Percentiles rank a stretch among this genome's conserved stretches.
These are phyloP conservation scores for Tetrahymena elliotti DNA, from an alignment of 73 alveolate species.

Conservation along the genomic window DNA sequence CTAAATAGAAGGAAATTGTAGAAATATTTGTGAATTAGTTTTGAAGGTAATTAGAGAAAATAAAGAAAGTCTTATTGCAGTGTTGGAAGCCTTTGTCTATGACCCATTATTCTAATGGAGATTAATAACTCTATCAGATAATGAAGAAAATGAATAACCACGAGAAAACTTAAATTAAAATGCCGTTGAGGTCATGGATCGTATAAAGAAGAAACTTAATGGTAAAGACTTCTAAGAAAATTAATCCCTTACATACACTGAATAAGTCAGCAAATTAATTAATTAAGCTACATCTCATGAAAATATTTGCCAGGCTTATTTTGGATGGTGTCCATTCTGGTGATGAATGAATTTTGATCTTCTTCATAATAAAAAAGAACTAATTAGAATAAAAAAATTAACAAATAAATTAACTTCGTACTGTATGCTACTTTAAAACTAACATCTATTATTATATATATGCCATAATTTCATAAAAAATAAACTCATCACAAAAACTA, in stretches of 20 bases:
- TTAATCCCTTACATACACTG: conserved; percentile 13
- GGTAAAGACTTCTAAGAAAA: conserved; percentile 37
- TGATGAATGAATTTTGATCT: neutral
- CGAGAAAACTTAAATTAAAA: conserved; percentile 26
- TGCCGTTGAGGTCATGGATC: conserved; percentile 34
- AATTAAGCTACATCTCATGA: conserved; percentile 42
- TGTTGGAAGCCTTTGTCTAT: conserved; percentile 95
- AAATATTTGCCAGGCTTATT: conserved; percentile 30
- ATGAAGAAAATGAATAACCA: conserved; percentile 44
- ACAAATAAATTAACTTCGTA: neutral
- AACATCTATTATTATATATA: no score
- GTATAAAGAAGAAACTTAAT: conserved; percentile 27
- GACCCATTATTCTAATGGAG: conserved; percentile 95
- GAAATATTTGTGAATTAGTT: conserved; percentile 92
- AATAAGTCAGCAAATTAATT: conserved; percentile 24
- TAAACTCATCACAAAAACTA: no score
- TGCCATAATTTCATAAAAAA: no score
- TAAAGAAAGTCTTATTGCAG: conserved; percentile 93
- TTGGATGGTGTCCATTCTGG: conserved; percentile 52
- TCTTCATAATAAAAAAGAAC: no score
- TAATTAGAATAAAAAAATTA: neutral
- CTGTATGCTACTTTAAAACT: neutral
- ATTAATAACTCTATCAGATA: conserved; percentile 54
- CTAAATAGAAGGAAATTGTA: conserved; percentile 96
- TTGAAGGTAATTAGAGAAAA: conserved; percentile 92